These are phyloP conservation scores for Globisporangium echinulatum DNA, from an alignment of 352 stramenopile species.

Conservation along the genomic window DNA sequence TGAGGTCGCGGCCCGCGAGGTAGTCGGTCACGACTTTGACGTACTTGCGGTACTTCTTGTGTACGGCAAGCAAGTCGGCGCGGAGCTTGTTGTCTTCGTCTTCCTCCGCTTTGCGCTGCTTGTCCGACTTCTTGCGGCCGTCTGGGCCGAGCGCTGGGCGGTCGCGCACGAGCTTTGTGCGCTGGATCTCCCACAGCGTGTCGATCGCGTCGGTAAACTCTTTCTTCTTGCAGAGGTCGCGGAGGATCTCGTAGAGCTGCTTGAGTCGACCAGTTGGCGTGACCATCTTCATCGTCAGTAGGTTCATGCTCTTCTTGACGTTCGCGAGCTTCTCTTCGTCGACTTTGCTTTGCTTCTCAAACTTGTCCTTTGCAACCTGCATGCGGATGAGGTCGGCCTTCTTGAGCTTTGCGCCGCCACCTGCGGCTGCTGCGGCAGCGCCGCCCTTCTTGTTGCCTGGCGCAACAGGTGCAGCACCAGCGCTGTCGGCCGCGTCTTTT, in stretches of 20 bases:
- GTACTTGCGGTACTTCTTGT: constrained; percentile 88
- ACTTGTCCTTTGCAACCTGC: constrained; percentile 83
- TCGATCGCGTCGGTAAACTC: constrained; percentile 81
- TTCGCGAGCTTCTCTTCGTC: constrained; percentile 86
- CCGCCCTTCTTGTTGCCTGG: constrained; percentile 34
- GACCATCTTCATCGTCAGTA: constrained; percentile 84
- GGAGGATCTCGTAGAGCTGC: constrained; percentile 82
- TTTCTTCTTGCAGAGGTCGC: constrained; percentile 80
- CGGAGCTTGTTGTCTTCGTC: constrained; percentile 70
- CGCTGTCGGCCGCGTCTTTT: no score
- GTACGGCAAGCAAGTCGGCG: constrained; percentile 55
- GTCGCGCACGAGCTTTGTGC: constrained; percentile 50
- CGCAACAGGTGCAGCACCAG: background rate
- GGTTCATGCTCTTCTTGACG: constrained; percentile 76
- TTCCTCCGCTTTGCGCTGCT: constrained; percentile 63
- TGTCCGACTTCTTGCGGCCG: constrained; percentile 60
- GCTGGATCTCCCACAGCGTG: constrained; percentile 85
- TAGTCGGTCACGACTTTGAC: constrained; percentile 72
- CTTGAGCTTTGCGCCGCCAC: constrained; percentile 53
- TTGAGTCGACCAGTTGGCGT: constrained; percentile 76
- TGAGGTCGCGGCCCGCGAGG: constrained; percentile 61
- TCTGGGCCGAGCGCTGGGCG: constrained; percentile 29
- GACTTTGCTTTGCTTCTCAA: constrained; percentile 82
- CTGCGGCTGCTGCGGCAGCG: background rate
- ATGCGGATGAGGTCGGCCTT: constrained; percentile 85